Base-by-base conservation (phyloP, 2,329 filamentous ascomycete species). In the Epichloe amarillans region DNA sequence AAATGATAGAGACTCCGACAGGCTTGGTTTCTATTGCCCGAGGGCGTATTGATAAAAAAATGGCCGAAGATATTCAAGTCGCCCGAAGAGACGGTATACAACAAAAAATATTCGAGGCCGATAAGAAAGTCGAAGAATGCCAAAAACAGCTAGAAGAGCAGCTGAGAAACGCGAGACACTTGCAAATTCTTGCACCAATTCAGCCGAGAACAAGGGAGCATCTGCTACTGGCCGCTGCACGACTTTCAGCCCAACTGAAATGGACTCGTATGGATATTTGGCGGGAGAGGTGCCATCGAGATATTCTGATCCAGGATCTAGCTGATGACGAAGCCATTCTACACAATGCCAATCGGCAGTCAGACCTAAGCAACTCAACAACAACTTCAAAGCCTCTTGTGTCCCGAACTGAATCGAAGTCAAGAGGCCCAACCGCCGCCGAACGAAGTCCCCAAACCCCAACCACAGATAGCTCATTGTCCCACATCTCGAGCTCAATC, bases 241-340 rank as follows among this genome's bases (percentile, higher is more conserved):
- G 85, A 7, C 83, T 95, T 68, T 83, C 90, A 51, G 88, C 88
- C 3, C 89, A 91, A 63, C 70, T 98, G 53, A 95, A 93, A 64
- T 96, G 91, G 91, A 83, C 84, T n/a, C 79, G 91, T 54, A 84
- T 94, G 64, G 88, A 95, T 57, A 93, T 96, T 19, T 96, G 90
- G 88, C 86, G 83, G 50, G 79, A 91, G 60, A 91, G 82, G 61
- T 96, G 90, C 57, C 90, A 98, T 65, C 83, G 84, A 41, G 91
- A 96, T 60, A 90, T 97, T 53, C 71, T 98, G 19, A 73, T 82
- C 5, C 77, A 89, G 66, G 93, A 98, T 62, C 71, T 97, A 8
- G 85, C 91, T 50, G 88, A 95, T 57, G 90, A 95, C 43, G 54
- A 56, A 33, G 60, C 62, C 36, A 56, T 50, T 12, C 38, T 52